phyloP scores from a whole-genome alignment of 352 stramenopile genomes.

The Pythium brassicae region DNA sequence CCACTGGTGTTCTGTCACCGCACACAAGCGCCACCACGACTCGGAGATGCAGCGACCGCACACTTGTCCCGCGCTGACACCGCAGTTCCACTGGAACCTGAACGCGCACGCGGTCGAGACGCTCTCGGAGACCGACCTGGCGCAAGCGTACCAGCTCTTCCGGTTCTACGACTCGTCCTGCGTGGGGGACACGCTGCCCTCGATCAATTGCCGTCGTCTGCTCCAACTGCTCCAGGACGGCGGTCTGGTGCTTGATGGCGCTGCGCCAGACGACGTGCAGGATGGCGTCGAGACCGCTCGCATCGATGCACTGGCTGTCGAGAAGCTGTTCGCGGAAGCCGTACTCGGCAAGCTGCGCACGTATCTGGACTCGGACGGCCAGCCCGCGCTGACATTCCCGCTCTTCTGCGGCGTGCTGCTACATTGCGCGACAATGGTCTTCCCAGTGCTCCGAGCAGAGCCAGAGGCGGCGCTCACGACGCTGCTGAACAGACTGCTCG shows the following conservation, averaged over 20 bases:
- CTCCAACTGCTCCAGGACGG: constrained; percentile 40
- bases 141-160: constrained; percentile 47
- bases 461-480: constrained; percentile 8
- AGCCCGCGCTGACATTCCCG: constrained; percentile 47
- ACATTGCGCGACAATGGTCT: constrained; percentile 37
- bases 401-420: constrained; percentile 52
- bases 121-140: constrained; percentile 22
- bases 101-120: constrained; percentile 30
- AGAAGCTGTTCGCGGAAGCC: constrained; percentile 50
- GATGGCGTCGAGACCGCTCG: constrained; percentile 2
- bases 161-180: constrained; percentile 58
- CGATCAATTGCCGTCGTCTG: constrained; percentile 40
- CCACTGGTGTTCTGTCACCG: neutral
- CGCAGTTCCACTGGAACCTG: constrained; percentile 55
- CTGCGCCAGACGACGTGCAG: neutral
- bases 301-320: constrained; percentile 15
- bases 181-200: constrained; percentile 35
- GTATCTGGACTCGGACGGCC: constrained; percentile 43
- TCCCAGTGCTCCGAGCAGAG: constrained; percentile 11
- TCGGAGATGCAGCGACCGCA: constrained; percentile 4
- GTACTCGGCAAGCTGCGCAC: constrained; percentile 53
- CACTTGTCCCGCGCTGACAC: constrained; percentile 21
- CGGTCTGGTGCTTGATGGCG: constrained; percentile 15
- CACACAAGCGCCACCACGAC: neutral
- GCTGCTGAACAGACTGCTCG: constrained; percentile 1